Conservation (phyloP, 805 yeast species). For the Candida schatavii region DNA sequence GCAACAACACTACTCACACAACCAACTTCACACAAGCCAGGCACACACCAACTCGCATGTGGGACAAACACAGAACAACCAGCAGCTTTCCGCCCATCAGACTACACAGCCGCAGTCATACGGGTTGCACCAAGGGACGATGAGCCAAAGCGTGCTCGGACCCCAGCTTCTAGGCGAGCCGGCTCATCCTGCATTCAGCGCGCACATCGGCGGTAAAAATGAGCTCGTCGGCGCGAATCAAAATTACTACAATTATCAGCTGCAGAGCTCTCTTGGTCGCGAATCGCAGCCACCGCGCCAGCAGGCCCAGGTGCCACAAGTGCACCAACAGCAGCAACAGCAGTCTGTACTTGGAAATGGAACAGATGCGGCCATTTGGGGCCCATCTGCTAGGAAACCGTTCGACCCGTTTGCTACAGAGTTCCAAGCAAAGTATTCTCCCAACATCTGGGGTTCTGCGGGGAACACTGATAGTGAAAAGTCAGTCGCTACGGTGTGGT, state of each 20-base stretch:
- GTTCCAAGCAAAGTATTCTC: background rate
- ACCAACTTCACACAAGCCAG: background rate
- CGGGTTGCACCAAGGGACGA: background rate
- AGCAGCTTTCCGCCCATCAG: background rate
- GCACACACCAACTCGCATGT: background rate
- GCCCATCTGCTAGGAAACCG: background rate
- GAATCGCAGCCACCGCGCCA: background rate
- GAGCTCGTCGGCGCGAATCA: background rate
- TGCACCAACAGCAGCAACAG: too few species aligned
- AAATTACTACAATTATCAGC: background rate
- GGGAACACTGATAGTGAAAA: background rate
- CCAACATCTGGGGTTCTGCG: slow-evolving; percentile 4
- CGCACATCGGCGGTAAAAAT: background rate
- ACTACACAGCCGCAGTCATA: background rate
- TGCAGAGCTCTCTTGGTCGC: background rate
- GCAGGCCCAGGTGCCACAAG: background rate
- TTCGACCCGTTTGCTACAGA: slow-evolving; percentile 4
- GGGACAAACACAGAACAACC: background rate
- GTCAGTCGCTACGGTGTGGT: slow-evolving; percentile 1
- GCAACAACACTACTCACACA: background rate
- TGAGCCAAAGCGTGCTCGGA: background rate
- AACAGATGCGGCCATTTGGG: too few species aligned
- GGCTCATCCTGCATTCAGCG: background rate
- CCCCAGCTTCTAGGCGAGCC: too few species aligned
- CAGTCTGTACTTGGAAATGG: too few species aligned